These are phyloP conservation scores for Solanum raphanifolium DNA, from an alignment of 257 asterid species.

Conservation along the genomic window DNA sequence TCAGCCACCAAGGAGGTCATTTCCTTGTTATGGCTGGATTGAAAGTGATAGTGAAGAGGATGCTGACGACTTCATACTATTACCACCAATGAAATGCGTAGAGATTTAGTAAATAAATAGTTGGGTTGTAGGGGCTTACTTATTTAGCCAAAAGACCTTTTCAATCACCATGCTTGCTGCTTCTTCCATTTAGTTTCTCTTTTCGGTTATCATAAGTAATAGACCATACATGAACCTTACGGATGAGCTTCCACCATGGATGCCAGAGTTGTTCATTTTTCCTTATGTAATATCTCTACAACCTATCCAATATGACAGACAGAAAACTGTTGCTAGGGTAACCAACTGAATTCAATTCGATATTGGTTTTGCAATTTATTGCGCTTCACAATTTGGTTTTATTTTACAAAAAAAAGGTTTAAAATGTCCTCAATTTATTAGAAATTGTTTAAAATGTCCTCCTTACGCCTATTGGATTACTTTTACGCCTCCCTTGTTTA, in stretches of 20 bases:
- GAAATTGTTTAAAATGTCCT: too few relatives aligned
- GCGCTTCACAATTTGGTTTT: neutral
- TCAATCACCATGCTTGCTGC: neutral
- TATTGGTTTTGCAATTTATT: neutral
- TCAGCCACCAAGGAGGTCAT: conserved; percentile 1
- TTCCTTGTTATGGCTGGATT: conserved; percentile 12
- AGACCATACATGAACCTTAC: neutral
- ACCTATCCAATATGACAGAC: neutral
- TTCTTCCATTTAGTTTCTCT: neutral
- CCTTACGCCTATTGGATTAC: neutral
- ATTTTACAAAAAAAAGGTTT: neutral
- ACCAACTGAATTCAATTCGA: neutral
- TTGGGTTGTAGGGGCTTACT: neutral
- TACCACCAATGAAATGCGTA: neutral
- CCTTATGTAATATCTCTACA: neutral
- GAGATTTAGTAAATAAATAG: neutral
- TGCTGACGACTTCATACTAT: neutral
- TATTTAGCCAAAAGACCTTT: neutral
- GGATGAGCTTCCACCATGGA: neutral
- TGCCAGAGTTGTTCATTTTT: neutral
- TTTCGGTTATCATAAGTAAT: neutral
- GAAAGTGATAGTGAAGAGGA: conserved; percentile 3
- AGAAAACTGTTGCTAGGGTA: neutral
- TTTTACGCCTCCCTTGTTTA: neutral
- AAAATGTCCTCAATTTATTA: neutral